Conservation (phyloP, 176 grass and related monocot genomes). For the maize (Zea mays) region DNA sequence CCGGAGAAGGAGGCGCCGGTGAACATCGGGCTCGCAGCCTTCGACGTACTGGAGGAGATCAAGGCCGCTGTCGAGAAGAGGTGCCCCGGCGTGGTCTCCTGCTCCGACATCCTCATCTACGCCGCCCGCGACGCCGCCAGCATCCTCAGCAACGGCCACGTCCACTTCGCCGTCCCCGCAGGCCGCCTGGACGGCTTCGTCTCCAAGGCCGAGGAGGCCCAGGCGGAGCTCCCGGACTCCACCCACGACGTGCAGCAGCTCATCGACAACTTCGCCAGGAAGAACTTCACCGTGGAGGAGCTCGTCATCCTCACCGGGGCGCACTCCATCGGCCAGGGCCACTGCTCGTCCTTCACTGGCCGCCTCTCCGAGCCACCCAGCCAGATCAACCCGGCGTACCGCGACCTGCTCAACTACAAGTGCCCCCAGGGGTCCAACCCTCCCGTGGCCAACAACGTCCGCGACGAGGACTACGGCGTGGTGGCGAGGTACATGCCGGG, state of each 20-base stretch:
- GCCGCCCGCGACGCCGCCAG: conserved; percentile 53
- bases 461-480: conserved; percentile 13
- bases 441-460: conserved; percentile 10
- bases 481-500: conserved; percentile 25
- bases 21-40: conserved; percentile 52
- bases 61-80: conserved; percentile 49
- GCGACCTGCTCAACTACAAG: conserved; percentile 38
- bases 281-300: conserved; percentile 60
- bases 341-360: conserved; percentile 53
- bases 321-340: conserved; percentile 65
- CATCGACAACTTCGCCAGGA: conserved; percentile 41
- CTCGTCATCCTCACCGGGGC: conserved; percentile 66
- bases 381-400: conserved; percentile 48
- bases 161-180: conserved; percentile 52
- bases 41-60: conserved; percentile 60
- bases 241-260: conserved; percentile 28
- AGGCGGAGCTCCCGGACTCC: conserved; percentile 51
- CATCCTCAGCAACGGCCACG: conserved; percentile 44
- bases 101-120: conserved; percentile 62
- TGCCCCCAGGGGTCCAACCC: conserved; percentile 33
- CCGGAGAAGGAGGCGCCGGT: conserved; percentile 54
- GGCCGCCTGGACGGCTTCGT: conserved; percentile 61
- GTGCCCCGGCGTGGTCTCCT: conserved; percentile 62
- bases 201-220: conserved; percentile 48
- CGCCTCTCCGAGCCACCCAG: conserved; percentile 30